A percentile compares a stretch with the other conserved stretches of the same genome.
Conservation (phyloP, 352 stramenopile genomes). For the Globisporangium emineosum region DNA sequence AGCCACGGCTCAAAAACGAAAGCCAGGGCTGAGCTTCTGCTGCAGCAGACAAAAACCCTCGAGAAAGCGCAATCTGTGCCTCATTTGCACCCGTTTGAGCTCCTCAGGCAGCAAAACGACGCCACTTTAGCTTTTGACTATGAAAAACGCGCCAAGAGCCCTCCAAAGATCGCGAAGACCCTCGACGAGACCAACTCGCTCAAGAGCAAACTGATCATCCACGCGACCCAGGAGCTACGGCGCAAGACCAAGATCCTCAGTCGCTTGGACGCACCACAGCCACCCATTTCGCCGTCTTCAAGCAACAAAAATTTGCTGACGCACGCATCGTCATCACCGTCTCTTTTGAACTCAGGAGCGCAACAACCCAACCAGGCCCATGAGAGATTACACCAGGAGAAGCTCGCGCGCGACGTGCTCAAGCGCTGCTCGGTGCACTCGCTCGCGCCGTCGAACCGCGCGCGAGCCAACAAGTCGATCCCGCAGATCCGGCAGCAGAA, state of each 20-base stretch:
- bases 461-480: constrained; percentile 22
- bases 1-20: no score
- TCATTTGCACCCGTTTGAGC: constrained; percentile 45
- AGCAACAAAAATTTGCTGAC: background rate
- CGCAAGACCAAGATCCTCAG: constrained; percentile 32
- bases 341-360: background rate
- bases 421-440: constrained; percentile 24
- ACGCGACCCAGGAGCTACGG: constrained; percentile 30
- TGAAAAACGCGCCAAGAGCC: constrained; percentile 28
- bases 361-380: constrained; percentile 10
- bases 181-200: constrained; percentile 17
- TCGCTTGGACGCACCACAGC: constrained; percentile 4
- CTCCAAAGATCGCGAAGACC: constrained; percentile 20
- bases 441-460: constrained; percentile 36
- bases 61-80: constrained; percentile 28
- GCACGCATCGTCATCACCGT: constrained; percentile 3
- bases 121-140: constrained; percentile 47
- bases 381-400: constrained; percentile 33
- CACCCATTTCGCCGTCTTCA: background rate
- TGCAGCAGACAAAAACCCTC: constrained; percentile 3
- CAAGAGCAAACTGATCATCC: constrained; percentile 33
- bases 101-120: constrained; percentile 37
- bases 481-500: constrained; percentile 27
- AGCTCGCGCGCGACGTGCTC: constrained; percentile 33
- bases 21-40: background rate